phyloP scores from a whole-genome alignment of 768 basidiomycete species.

The Boletus eberwhitei region DNA sequence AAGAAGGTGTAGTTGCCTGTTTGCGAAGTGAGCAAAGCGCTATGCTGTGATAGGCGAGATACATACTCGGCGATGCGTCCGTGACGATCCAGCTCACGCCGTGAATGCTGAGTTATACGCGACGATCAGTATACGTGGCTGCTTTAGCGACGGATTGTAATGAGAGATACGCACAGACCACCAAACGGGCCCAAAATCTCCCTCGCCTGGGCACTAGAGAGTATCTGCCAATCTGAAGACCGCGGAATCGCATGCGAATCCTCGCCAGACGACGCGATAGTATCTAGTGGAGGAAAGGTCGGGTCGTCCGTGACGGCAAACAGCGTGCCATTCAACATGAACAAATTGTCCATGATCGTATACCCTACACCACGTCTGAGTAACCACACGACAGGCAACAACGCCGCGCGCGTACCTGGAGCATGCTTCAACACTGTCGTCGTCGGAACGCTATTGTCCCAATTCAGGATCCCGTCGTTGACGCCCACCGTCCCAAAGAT shows the following conservation, averaged over 20 bases:
- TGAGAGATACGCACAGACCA: slow-evolving; percentile 42
- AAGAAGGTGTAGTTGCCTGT: slow-evolving; percentile 68
- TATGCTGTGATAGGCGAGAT: not conserved
- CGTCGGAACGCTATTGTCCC: slow-evolving; percentile 54
- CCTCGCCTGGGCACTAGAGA: slow-evolving; percentile 50
- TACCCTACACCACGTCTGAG: slow-evolving; percentile 51
- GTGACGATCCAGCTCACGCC: slow-evolving; percentile 69
- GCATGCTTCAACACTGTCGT: slow-evolving; percentile 60
- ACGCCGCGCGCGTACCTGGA: slow-evolving; percentile 46
- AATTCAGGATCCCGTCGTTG: slow-evolving; percentile 52
- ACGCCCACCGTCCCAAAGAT: slow-evolving; percentile 33
- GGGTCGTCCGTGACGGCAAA: slow-evolving; percentile 72
- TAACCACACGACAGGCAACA: not conserved
- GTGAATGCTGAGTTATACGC: slow-evolving; percentile 43
- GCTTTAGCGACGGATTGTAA: not conserved
- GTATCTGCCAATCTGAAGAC: slow-evolving; percentile 55
- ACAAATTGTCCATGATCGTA: slow-evolving; percentile 80
- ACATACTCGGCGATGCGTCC: slow-evolving; percentile 50
- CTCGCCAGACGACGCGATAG: slow-evolving; percentile 43
- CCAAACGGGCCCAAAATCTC: slow-evolving; percentile 49
- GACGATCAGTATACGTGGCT: not conserved
- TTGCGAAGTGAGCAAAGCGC: slow-evolving; percentile 1
- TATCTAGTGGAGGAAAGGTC: slow-evolving; percentile 52
- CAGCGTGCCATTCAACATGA: slow-evolving; percentile 66
- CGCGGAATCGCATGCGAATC: slow-evolving; percentile 39